Percentiles rank a stretch among this genome's conserved stretches.
These are phyloP conservation scores for Cladosporium sp. DNA, from an alignment of 2,329 filamentous ascomycete genomes.

Conservation along the genomic window DNA sequence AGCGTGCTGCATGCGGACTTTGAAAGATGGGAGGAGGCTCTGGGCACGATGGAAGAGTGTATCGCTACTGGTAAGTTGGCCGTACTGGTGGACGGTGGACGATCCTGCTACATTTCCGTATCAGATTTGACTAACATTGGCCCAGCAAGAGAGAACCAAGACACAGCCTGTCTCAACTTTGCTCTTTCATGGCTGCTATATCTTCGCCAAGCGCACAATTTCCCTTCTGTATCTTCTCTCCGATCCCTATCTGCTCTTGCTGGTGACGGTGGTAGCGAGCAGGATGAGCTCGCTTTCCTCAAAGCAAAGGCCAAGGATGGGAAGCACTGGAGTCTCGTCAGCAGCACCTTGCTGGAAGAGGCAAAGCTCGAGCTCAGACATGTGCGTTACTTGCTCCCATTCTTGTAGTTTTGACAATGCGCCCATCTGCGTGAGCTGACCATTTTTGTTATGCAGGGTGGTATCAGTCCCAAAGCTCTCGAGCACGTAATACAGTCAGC, in stretches of 20 bases:
- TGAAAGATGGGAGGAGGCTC: slow-evolving; percentile 82
- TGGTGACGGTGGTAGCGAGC: slow-evolving; percentile 50
- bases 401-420: background rate
- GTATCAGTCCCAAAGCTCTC: slow-evolving; percentile 55
- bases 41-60: slow-evolving; percentile 93
- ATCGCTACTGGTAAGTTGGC: slow-evolving; percentile 65
- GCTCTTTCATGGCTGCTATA: slow-evolving; percentile 95
- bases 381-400: background rate
- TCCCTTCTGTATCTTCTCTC: slow-evolving; percentile 25
- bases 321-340: slow-evolving; percentile 82
- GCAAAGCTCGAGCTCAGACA: slow-evolving; percentile 64
- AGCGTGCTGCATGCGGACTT: slow-evolving; percentile 95
- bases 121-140: slow-evolving; percentile 15
- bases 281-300: slow-evolving; percentile 79
- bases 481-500: slow-evolving; percentile 82
- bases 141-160: slow-evolving; percentile 79
- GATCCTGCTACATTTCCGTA: background rate
- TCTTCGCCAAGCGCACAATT: slow-evolving; percentile 83
- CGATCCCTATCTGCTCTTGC: slow-evolving; percentile 28
- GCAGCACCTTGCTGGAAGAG: slow-evolving; percentile 80
- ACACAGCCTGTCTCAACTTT: slow-evolving; percentile 91
- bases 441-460: background rate
- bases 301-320: slow-evolving; percentile 83
- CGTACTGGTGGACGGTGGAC: background rate
- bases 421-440: background rate